Percentiles rank a stretch among this genome's conserved stretches.
These are phyloP conservation scores for Nematodospora anomalae DNA, from an alignment of 1,139 yeast species.

Conservation along the genomic window DNA sequence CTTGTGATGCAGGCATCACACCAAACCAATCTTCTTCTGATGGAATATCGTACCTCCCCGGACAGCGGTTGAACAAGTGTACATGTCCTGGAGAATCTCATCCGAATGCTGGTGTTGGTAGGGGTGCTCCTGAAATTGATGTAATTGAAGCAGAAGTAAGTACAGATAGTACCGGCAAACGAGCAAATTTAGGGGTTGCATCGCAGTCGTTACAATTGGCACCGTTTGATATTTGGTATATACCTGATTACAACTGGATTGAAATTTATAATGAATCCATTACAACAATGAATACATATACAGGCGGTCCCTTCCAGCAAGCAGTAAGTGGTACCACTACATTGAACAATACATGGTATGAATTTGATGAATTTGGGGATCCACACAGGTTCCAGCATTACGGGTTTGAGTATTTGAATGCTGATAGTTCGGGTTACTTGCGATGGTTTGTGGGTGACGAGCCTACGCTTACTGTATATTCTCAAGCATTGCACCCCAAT, in stretches of 20 bases:
- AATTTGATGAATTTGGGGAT: slow-evolving; percentile 39
- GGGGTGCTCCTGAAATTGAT: slow-evolving; percentile 93
- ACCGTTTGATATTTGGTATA: slow-evolving; percentile 84
- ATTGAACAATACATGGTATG: slow-evolving; percentile 75
- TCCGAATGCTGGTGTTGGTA: slow-evolving; percentile 75
- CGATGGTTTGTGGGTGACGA: slow-evolving; percentile 79
- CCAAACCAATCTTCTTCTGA: slow-evolving; percentile 85
- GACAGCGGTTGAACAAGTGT: slow-evolving; percentile 69
- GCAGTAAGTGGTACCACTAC: slow-evolving; percentile 76
- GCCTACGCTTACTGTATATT: slow-evolving; percentile 62
- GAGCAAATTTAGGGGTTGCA: slow-evolving; percentile 57
- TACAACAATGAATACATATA: slow-evolving; percentile 71
- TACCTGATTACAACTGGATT: slow-evolving; percentile 73
- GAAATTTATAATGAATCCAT: slow-evolving; percentile 60
- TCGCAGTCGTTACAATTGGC: slow-evolving; percentile 85
- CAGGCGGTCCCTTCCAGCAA: slow-evolving; percentile 86
- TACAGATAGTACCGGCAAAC: slow-evolving; percentile 23
- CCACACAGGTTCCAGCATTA: slow-evolving; percentile 60
- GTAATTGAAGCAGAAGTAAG: slow-evolving; percentile 72
- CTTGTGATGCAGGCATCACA: slow-evolving; percentile 86
- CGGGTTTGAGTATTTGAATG: slow-evolving; percentile 77
- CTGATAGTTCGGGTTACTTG: slow-evolving; percentile 64
- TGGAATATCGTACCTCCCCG: slow-evolving; percentile 77
- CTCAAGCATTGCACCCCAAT: slow-evolving; percentile 70
- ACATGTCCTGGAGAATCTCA: slow-evolving; percentile 76